Evolutionary conservation across 2,329 filamentous ascomycete species (phyloP).

Genomic region (Aspergillus felis): DNA sequence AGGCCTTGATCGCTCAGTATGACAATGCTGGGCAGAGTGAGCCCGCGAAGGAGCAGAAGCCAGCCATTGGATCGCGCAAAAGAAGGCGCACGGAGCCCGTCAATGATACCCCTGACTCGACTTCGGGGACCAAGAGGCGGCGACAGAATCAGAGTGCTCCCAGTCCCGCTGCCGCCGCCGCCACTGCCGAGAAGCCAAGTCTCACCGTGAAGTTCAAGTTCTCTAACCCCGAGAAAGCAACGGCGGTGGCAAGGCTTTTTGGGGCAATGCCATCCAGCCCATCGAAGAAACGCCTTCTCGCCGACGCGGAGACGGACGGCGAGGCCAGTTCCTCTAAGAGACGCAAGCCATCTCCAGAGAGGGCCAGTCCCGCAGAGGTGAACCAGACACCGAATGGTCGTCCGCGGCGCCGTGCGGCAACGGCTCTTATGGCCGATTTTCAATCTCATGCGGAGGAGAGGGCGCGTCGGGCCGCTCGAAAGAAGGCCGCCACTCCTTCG

Average conservation of each 20-base stretch:
- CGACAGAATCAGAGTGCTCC: neutral
- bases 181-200: conserved; percentile 6
- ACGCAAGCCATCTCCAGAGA: neutral
- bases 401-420: conserved; percentile 20
- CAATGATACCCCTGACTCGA: neutral
- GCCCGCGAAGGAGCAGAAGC: neutral
- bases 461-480: conserved; percentile 15
- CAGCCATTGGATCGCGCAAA: conserved; percentile 1
- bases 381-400: conserved; percentile 14
- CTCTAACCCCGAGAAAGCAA: neutral
- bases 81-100: conserved; percentile 9
- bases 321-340: neutral
- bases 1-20: conserved; percentile 16
- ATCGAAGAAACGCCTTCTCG: conserved; percentile 14
- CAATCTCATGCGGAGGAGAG: conserved; percentile 17
- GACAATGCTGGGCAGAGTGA: conserved; percentile 2
- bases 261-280: neutral
- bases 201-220: conserved; percentile 13
- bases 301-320: conserved; percentile 5
- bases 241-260: neutral
- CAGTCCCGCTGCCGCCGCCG: neutral
- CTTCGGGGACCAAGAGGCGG: neutral
- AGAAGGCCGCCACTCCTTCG: conserved; percentile 2
- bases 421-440: conserved; percentile 17
- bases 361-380: conserved; percentile 1